phyloP scores from a whole-genome alignment of 805 yeast genomes.

The Clavispora phyllophila region DNA sequence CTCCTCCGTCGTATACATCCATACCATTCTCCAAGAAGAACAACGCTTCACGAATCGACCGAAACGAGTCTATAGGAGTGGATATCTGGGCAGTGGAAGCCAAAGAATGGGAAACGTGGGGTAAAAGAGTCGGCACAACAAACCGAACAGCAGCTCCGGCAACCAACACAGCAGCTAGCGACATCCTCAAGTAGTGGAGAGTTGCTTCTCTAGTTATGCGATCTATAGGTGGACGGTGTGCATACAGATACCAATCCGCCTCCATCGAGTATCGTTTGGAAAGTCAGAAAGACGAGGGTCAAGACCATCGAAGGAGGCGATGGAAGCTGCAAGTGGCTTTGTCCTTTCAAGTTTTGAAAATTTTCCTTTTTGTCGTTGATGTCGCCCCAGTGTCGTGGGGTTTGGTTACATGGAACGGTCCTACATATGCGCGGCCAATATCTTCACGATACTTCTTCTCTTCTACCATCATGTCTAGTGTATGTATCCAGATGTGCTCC shows the following conservation, averaged over 20 bases:
- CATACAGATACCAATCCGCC: neutral
- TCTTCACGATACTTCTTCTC: neutral
- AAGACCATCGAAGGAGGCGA: too few species aligned
- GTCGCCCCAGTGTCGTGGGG: too few species aligned
- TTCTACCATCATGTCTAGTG: slow-evolving; percentile 1
- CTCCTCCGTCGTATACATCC: slow-evolving; percentile 77
- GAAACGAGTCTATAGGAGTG: slow-evolving; percentile 70
- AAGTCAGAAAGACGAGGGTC: too few species aligned
- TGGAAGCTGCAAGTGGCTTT: too few species aligned
- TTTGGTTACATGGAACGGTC: too few species aligned
- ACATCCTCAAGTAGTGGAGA: slow-evolving; percentile 5
- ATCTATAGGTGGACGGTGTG: neutral
- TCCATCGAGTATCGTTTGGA: too few species aligned
- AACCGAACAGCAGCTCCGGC: slow-evolving; percentile 25
- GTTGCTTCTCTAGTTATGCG: neutral
- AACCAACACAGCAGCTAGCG: slow-evolving; percentile 12
- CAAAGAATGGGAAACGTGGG: slow-evolving; percentile 23
- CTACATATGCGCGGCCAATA: neutral
- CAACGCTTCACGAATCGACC: slow-evolving; percentile 36
- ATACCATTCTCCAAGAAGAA: slow-evolving; percentile 42
- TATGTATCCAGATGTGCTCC: neutral
- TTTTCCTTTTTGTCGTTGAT: too few species aligned
- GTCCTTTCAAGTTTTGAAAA: too few species aligned
- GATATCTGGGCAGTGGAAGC: slow-evolving; percentile 41
- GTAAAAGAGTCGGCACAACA: slow-evolving; percentile 30